Conservation (phyloP, 345 rosid species). For the Carallia brachiata region DNA sequence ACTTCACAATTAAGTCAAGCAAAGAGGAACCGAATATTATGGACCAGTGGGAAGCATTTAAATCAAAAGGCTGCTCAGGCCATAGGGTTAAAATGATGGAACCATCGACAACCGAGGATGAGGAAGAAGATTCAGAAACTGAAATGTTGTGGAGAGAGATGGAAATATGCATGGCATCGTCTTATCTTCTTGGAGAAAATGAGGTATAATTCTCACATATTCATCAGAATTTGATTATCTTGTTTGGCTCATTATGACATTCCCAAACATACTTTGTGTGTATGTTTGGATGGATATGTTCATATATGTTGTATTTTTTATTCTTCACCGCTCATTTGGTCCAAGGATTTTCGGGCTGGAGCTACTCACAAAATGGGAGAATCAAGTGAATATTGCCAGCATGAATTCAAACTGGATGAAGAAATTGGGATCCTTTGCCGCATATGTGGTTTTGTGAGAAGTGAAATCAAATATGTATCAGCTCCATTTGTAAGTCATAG, state of each 20-base stretch:
- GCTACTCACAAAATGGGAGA: conserved; percentile 37
- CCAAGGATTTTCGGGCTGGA: conserved; percentile 27
- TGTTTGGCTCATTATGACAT: not conserved
- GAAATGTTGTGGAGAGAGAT: conserved; percentile 91
- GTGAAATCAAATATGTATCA: conserved; percentile 69
- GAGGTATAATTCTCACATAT: conserved; percentile 48
- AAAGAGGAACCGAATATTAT: conserved; percentile 55
- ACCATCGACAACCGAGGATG: conserved; percentile 38
- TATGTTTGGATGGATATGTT: not conserved
- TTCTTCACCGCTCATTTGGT: conserved; percentile 13
- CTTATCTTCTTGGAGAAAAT: conserved; percentile 64
- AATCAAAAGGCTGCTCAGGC: conserved; percentile 29
- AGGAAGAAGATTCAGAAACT: conserved; percentile 62
- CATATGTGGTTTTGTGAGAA: conserved; percentile 65
- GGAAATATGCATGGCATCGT: conserved; percentile 74
- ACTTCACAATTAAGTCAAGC: conserved; percentile 43
- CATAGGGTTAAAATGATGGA: conserved; percentile 29
- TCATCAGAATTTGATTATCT: not conserved
- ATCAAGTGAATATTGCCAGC: conserved; percentile 48
- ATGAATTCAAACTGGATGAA: conserved; percentile 63
- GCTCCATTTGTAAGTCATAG: conserved; percentile 82
- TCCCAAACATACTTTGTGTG: not conserved
- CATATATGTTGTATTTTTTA: not conserved
- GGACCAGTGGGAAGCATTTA: conserved; percentile 72
- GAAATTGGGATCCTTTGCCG: conserved; percentile 74